Evolutionary conservation across 2,329 filamentous ascomycete species (phyloP).

Genomic region (Aspergillus transmontanensis): DNA sequence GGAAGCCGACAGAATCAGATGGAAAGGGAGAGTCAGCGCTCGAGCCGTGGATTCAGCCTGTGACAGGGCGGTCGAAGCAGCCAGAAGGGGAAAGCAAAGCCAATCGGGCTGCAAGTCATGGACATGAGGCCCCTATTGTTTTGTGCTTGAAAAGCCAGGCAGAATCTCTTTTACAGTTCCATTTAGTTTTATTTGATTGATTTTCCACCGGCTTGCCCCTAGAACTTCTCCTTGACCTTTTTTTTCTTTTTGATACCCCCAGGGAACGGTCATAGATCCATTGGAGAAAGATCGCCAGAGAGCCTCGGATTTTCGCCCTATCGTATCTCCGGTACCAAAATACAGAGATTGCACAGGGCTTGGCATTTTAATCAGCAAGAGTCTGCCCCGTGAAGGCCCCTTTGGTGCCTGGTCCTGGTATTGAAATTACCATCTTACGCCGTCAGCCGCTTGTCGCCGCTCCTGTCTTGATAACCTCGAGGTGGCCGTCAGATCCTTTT

Average conservation of each 20-base stretch:
- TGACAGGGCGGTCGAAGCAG: slow-evolving; percentile 18
- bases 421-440: slow-evolving; percentile 8
- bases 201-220: neutral
- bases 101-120: slow-evolving; percentile 8
- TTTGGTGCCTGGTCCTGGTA: slow-evolving; percentile 24
- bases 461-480: slow-evolving; percentile 19
- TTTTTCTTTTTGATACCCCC: neutral
- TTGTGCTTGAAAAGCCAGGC: slow-evolving; percentile 13
- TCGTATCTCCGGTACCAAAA: slow-evolving; percentile 24
- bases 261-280: neutral
- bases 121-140: slow-evolving; percentile 2
- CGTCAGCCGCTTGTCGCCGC: slow-evolving; percentile 13
- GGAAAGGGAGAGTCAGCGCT: slow-evolving; percentile 29
- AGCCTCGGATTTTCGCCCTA: slow-evolving; percentile 14
- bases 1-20: slow-evolving; percentile 35
- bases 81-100: slow-evolving; percentile 18
- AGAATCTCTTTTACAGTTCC: neutral
- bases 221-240: neutral
- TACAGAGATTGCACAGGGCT: slow-evolving; percentile 12
- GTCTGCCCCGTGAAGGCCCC: neutral
- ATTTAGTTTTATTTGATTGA: neutral
- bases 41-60: slow-evolving; percentile 28
- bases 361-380: slow-evolving; percentile 10
- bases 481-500: slow-evolving; percentile 13
- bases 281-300: neutral